Evolutionary conservation across 805 yeast genomes (phyloP).

Genomic region (Candida golubevii): DNA sequence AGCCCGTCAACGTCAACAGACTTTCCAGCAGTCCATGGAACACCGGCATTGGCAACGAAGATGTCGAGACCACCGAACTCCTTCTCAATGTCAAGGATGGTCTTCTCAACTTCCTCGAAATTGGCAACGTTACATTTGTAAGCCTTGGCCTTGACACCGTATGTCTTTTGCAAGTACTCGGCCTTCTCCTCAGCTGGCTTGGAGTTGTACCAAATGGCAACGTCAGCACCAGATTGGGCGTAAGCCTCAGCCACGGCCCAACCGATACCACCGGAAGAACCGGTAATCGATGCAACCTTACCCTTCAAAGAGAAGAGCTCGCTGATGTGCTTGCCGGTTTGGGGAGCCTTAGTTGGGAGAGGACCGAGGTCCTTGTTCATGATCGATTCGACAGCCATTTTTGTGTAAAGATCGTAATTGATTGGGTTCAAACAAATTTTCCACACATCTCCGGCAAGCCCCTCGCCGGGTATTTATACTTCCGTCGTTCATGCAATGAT

Average conservation of each 20-base stretch:
- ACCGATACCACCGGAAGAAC: conserved; percentile 82
- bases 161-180: conserved; percentile 36
- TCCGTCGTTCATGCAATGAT: conserved; percentile 3
- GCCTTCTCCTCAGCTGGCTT: conserved; percentile 61
- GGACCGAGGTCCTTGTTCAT: conserved; percentile 35
- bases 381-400: conserved; percentile 15
- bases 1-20: conserved; percentile 34
- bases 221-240: conserved; percentile 84
- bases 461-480: conserved; percentile 5
- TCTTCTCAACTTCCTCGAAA: conserved; percentile 43
- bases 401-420: not conserved
- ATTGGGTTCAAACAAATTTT: not conserved
- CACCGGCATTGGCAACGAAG: conserved; percentile 91
- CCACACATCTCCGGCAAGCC: not conserved
- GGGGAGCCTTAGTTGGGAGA: conserved; percentile 45
- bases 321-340: conserved; percentile 47
- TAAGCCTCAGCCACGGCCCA: conserved; percentile 75
- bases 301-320: conserved; percentile 78
- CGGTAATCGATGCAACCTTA: conserved; percentile 80
- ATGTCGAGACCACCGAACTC: conserved; percentile 82
- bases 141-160: conserved; percentile 60
- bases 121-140: conserved; percentile 58
- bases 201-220: conserved; percentile 62
- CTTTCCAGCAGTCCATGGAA: conserved; percentile 59
- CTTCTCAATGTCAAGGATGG: conserved; percentile 47